phyloP scores from a whole-genome alignment of 768 basidiomycete species.

The Mycena latifolia region DNA sequence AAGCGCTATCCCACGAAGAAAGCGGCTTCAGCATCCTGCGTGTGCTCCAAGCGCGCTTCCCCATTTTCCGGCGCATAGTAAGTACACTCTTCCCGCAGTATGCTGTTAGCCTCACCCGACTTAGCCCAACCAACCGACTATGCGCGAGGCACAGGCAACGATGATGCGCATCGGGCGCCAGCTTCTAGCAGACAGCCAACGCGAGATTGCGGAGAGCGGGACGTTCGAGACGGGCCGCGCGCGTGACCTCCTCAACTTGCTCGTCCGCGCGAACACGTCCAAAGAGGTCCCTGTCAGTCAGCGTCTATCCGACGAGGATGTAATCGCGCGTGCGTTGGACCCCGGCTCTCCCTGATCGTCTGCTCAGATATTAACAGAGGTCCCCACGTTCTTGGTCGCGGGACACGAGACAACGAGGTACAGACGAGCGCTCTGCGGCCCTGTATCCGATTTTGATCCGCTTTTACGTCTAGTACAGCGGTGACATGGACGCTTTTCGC shows the following conservation, averaged over 20 bases:
- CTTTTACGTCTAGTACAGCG: constrained; percentile 52
- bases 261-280: constrained; percentile 74
- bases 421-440: no score
- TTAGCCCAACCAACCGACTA: constrained; percentile 46
- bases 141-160: constrained; percentile 41
- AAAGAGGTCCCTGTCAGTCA: constrained; percentile 62
- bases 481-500: constrained; percentile 72
- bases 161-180: constrained; percentile 66
- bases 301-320: constrained; percentile 70
- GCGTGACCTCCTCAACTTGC: constrained; percentile 69
- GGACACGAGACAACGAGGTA: constrained; percentile 72
- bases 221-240: constrained; percentile 45
- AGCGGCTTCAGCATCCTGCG: constrained; percentile 44
- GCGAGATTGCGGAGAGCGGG: constrained; percentile 42
- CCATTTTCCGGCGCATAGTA: constrained; percentile 46
- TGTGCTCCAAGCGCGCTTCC: constrained; percentile 42
- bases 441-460: no score
- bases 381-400: constrained; percentile 69
- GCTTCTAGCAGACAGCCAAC: constrained; percentile 63
- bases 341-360: no score
- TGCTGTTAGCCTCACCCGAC: not conserved
- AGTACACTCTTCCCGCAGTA: not conserved
- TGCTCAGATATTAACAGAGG: constrained; percentile 52
- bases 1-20: constrained; percentile 52
- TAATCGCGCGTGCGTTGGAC: no score